phyloP scores from a whole-genome alignment of 495 filamentous ascomycete genomes.

The Penicillium pulvis region DNA sequence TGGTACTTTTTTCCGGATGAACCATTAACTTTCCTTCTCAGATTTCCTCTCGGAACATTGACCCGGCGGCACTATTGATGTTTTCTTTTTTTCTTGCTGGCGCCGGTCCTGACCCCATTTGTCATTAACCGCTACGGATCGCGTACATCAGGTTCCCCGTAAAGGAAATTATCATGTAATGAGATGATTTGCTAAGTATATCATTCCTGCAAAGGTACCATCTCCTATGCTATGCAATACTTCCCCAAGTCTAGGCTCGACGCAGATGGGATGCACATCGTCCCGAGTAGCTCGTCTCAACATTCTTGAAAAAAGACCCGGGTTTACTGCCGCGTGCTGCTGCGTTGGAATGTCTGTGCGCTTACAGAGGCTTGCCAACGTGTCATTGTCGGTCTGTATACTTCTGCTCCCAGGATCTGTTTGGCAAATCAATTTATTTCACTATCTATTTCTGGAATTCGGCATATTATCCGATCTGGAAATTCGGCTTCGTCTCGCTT shows the following conservation, averaged over 20 bases:
- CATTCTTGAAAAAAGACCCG: constrained; percentile 23
- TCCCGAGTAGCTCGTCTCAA: neutral
- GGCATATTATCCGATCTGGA: neutral
- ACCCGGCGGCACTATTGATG: constrained; percentile 11
- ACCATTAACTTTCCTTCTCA: neutral
- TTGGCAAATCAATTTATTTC: neutral
- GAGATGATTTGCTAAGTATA: neutral
- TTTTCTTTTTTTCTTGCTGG: constrained; percentile 8
- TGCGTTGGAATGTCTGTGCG: constrained; percentile 25
- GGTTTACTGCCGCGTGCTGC: constrained; percentile 14
- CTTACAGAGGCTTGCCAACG: neutral
- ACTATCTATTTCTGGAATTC: neutral
- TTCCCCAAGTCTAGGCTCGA: too few relatives aligned
- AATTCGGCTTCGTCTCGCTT: neutral
- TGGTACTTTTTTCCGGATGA: neutral
- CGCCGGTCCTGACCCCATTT: constrained; percentile 3
- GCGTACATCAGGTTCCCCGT: neutral
- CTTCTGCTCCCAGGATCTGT: neutral
- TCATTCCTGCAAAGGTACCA: neutral
- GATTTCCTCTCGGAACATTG: neutral
- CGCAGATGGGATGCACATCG: too few relatives aligned
- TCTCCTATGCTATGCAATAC: neutral
- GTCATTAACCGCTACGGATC: constrained; percentile 3
- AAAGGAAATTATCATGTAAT: neutral
- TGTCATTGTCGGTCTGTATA: constrained; percentile 1